Conservation (phyloP, 2,329 filamentous ascomycete species). For the Aureobasidium lini region DNA sequence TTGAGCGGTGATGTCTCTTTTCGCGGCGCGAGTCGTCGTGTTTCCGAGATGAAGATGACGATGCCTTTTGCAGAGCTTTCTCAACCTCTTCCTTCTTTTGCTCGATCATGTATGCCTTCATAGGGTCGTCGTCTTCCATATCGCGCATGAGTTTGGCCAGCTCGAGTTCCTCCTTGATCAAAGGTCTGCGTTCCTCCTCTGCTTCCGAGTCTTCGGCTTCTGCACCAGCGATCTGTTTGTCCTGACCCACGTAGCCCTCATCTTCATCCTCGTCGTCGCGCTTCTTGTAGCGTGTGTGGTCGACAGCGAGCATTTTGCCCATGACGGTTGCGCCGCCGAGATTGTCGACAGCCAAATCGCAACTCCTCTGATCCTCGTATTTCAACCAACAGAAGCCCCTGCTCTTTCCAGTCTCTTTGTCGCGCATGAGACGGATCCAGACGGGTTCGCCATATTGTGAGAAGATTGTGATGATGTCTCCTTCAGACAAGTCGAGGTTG, state of each 20-base stretch:
- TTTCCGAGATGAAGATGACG: slow-evolving; percentile 41
- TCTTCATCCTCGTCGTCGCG: slow-evolving; percentile 59
- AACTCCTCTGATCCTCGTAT: slow-evolving; percentile 95
- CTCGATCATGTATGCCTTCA: slow-evolving; percentile 84
- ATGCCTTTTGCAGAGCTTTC: slow-evolving; percentile 51
- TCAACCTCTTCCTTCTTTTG: slow-evolving; percentile 88
- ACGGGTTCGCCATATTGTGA: slow-evolving; percentile 94
- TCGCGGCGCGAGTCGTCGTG: slow-evolving; percentile 34
- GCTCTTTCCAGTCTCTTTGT: slow-evolving; percentile 94
- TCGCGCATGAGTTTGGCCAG: slow-evolving; percentile 65
- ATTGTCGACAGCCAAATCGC: slow-evolving; percentile 93
- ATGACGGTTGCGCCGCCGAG: slow-evolving; percentile 77
- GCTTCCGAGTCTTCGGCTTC: slow-evolving; percentile 37
- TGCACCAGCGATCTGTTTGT: slow-evolving; percentile 29
- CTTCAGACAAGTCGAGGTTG: slow-evolving; percentile 86
- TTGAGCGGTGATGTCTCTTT: slow-evolving; percentile 39
- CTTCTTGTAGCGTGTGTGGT: slow-evolving; percentile 86
- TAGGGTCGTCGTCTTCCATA: slow-evolving; percentile 85
- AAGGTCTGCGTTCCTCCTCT: slow-evolving; percentile 44
- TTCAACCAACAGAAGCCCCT: slow-evolving; percentile 94
- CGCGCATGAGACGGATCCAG: slow-evolving; percentile 83
- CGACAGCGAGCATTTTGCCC: slow-evolving; percentile 74
- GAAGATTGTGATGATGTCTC: slow-evolving; percentile 93
- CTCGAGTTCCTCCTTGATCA: slow-evolving; percentile 76
- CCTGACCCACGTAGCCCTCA: slow-evolving; percentile 50